Percentiles rank a stretch among this genome's conserved stretches.
These are phyloP conservation scores for Blepharisma japonicum DNA, from an alignment of 73 alveolate species.

Conservation along the genomic window DNA sequence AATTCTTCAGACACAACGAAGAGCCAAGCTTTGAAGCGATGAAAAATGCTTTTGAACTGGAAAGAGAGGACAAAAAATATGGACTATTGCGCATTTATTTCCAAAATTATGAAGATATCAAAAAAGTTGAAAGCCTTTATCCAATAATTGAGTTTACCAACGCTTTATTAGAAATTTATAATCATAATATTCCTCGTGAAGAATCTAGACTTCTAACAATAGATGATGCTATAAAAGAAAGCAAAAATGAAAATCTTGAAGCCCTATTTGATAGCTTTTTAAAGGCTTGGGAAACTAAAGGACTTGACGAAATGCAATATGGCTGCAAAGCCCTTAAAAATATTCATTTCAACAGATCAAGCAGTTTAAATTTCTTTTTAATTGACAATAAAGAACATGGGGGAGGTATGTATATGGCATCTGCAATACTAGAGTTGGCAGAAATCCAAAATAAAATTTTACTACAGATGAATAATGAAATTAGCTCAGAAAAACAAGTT, in stretches of 20 bases:
- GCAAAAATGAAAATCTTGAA: neutral
- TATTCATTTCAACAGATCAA: too few species aligned
- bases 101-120: neutral
- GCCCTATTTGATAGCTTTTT: conserved; percentile 11
- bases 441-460: neutral
- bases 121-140: neutral
- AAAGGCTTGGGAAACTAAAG: neutral
- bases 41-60: neutral
- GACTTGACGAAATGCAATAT: conserved; percentile 4
- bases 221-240: neutral
- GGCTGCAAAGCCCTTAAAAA: neutral
- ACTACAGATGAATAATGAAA: neutral
- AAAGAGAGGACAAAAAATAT: neutral
- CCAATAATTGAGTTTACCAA: conserved; percentile 20
- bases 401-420: conserved; percentile 33
- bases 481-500: neutral
- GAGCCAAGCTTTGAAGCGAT: neutral
- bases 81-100: conserved; percentile 17
- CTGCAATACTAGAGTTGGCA: neutral
- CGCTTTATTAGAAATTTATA: neutral
- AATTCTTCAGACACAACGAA: neutral
- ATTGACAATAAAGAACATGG: conserved; percentile 29
- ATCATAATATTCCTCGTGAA: conserved; percentile 4
- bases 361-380: conserved; percentile 8
- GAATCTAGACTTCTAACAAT: conserved; percentile 22